Conservation (phyloP, 2,329 filamentous ascomycete species). For the Fusarium transvaalense region DNA sequence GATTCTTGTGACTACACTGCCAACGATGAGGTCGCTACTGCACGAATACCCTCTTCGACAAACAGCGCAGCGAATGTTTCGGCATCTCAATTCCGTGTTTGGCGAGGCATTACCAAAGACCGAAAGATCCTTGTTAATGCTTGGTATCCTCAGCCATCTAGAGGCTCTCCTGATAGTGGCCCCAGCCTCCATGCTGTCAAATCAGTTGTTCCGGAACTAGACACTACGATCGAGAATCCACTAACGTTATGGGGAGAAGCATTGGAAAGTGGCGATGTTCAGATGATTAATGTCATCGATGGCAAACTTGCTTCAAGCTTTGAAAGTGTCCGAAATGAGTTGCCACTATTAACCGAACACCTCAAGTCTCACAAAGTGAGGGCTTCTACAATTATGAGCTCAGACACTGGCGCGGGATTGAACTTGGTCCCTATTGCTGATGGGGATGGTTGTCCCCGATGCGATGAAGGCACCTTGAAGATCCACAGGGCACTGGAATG, state of each 20-base stretch:
- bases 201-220: conserved; percentile 73
- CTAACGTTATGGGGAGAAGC: conserved; percentile 64
- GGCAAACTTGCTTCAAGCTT: conserved; percentile 48
- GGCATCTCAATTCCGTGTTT: conserved; percentile 56
- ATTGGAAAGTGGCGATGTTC: conserved; percentile 37
- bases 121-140: conserved; percentile 75
- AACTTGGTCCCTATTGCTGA: conserved; percentile 74
- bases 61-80: background rate
- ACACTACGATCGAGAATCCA: conserved; percentile 75
- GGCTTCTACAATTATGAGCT: conserved; percentile 48
- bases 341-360: conserved; percentile 46
- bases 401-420: conserved; percentile 56
- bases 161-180: conserved; percentile 48
- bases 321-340: conserved; percentile 37
- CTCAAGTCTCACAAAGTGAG: conserved; percentile 29
- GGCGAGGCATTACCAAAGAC: conserved; percentile 77
- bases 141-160: conserved; percentile 67
- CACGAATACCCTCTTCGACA: conserved; percentile 37
- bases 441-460: conserved; percentile 81
- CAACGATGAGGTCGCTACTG: conserved; percentile 85
- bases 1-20: conserved; percentile 78
- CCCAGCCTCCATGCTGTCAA: conserved; percentile 73
- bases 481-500: conserved; percentile 85
- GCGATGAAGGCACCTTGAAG: conserved; percentile 70
- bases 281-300: conserved; percentile 55